phyloP scores from a whole-genome alignment of 495 filamentous ascomycete genomes.

The Lepraria neglecta region DNA sequence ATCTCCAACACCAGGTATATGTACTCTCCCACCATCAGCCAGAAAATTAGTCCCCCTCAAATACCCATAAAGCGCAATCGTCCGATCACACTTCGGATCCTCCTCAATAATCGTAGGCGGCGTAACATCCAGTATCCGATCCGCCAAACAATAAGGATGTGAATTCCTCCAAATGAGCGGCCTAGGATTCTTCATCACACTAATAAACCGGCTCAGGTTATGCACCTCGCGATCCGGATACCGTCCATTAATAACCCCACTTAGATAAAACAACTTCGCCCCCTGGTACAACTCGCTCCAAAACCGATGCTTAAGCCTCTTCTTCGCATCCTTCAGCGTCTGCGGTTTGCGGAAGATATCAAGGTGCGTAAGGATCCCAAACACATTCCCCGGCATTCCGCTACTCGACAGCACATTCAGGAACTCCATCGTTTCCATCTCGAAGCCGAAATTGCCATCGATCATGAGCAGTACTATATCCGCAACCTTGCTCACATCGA shows the following conservation, averaged over 20 bases:
- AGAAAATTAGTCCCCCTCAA: slow-evolving; percentile 94
- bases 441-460: slow-evolving; percentile 95
- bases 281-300: slow-evolving; percentile 97
- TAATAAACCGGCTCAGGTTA: slow-evolving; percentile 88
- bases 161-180: slow-evolving; percentile 95
- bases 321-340: slow-evolving; percentile 82
- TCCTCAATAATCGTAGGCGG: slow-evolving; percentile 85
- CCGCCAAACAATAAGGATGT: slow-evolving; percentile 87
- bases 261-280: slow-evolving; percentile 93
- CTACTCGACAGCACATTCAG: slow-evolving; percentile 80
- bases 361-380: slow-evolving; percentile 92
- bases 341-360: slow-evolving; percentile 93
- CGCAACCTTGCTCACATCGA: slow-evolving; percentile 91
- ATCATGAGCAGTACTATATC: slow-evolving; percentile 97
- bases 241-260: slow-evolving; percentile 88
- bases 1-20: slow-evolving; percentile 93
- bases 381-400: slow-evolving; percentile 97
- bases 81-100: slow-evolving; percentile 80
- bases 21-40: slow-evolving; percentile 75
- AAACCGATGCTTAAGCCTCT: slow-evolving; percentile 87
- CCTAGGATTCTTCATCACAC: slow-evolving; percentile 97
- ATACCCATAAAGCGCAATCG: slow-evolving; percentile 87
- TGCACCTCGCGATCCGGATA: slow-evolving; percentile 96
- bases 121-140: slow-evolving; percentile 90
- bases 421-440: slow-evolving; percentile 99